A percentile compares a stretch with the other conserved stretches of the same genome.
Conservation (phyloP, 495 filamentous ascomycete genomes). For the Parathielavia hyrcaniae region DNA sequence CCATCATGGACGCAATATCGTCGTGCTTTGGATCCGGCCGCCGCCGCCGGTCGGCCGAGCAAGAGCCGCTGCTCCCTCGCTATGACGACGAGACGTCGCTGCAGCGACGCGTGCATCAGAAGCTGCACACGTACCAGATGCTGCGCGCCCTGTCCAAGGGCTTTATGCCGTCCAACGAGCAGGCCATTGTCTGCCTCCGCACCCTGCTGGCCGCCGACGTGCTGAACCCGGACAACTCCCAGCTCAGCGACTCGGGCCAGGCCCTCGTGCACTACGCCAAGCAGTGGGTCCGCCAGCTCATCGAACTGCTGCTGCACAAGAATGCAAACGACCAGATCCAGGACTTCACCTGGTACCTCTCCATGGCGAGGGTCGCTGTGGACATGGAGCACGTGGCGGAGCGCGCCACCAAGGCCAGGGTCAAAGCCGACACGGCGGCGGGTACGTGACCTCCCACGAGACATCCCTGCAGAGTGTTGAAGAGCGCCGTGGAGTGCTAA, state of each 20-base stretch:
- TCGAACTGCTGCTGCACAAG: slow-evolving; percentile 71
- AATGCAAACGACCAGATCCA: slow-evolving; percentile 82
- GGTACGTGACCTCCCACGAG: slow-evolving; percentile 45
- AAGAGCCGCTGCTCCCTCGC: slow-evolving; percentile 71
- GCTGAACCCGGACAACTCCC: slow-evolving; percentile 67
- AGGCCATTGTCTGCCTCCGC: slow-evolving; percentile 72
- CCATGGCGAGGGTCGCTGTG: slow-evolving; percentile 62
- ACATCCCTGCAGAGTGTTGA: no score
- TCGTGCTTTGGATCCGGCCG: slow-evolving; percentile 30
- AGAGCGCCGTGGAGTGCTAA: not conserved
- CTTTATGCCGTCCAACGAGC: slow-evolving; percentile 88
- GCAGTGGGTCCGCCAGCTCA: slow-evolving; percentile 65
- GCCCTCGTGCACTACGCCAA: slow-evolving; percentile 65
- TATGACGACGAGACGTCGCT: slow-evolving; percentile 77
- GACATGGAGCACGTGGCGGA: slow-evolving; percentile 60
- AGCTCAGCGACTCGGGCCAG: slow-evolving; percentile 70
- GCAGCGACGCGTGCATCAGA: slow-evolving; percentile 71
- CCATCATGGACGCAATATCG: slow-evolving; percentile 8
- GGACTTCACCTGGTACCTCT: slow-evolving; percentile 81
- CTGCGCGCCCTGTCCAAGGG: slow-evolving; percentile 73
- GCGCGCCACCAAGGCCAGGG: slow-evolving; percentile 57
- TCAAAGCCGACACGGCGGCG: slow-evolving; percentile 70
- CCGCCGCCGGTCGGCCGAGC: slow-evolving; percentile 22
- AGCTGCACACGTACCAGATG: slow-evolving; percentile 92
- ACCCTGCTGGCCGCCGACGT: slow-evolving; percentile 71